Percentiles rank a stretch among this genome's conserved stretches.
Conservation (phyloP, 352 stramenopile species). For the Globisporangium ultimum region DNA sequence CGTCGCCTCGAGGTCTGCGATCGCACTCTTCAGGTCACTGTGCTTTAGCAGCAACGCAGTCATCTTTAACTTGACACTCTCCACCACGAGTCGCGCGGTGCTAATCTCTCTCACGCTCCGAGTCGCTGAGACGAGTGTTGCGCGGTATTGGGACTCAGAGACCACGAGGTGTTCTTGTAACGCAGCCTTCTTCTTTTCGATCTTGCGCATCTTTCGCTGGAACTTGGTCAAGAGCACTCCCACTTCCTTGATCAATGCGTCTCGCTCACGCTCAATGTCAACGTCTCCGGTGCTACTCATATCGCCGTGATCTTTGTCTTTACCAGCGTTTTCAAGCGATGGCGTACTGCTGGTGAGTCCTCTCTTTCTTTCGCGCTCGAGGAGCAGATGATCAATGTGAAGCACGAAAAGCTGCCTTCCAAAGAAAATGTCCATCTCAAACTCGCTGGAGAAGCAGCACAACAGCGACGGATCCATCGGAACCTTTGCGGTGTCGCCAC, state of each 20-base stretch:
- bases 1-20: slow-evolving; percentile 17
- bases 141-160: slow-evolving; percentile 22
- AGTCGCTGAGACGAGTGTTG: slow-evolving; percentile 17
- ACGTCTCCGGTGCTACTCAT: neutral
- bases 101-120: slow-evolving; percentile 27
- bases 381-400: slow-evolving; percentile 19
- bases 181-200: slow-evolving; percentile 45
- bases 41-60: slow-evolving; percentile 35
- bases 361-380: slow-evolving; percentile 3
- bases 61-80: slow-evolving; percentile 31
- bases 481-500: neutral
- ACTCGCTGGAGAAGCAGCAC: slow-evolving; percentile 37
- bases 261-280: neutral
- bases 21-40: slow-evolving; percentile 18
- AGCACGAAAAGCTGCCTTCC: slow-evolving; percentile 37
- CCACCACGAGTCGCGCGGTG: slow-evolving; percentile 26
- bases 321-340: slow-evolving; percentile 5
- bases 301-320: too few species aligned
- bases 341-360: slow-evolving; percentile 2
- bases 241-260: slow-evolving; percentile 16
- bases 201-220: slow-evolving; percentile 51
- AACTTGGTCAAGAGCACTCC: slow-evolving; percentile 21
- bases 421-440: slow-evolving; percentile 52
- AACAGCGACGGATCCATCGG: slow-evolving; percentile 20
- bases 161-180: slow-evolving; percentile 29